A percentile compares a stretch with the other conserved stretches of the same genome.
These are phyloP conservation scores for Mycosphaerella sp. DNA, from an alignment of 2,329 filamentous ascomycete species.

Conservation along the genomic window DNA sequence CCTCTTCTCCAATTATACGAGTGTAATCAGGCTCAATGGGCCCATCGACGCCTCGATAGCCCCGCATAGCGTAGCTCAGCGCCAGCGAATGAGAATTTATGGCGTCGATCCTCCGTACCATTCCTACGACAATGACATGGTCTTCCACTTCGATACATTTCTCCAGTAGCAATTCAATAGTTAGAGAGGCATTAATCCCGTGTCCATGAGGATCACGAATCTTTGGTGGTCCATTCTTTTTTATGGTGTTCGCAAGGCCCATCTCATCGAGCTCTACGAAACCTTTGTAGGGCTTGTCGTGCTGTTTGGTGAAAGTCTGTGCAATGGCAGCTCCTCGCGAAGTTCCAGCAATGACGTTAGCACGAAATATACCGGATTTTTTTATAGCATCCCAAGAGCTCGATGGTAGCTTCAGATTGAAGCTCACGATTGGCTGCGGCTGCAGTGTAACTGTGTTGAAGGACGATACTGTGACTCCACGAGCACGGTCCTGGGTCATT, in stretches of 20 bases:
- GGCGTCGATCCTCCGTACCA: slow-evolving; percentile 25
- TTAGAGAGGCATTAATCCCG: slow-evolving; percentile 29
- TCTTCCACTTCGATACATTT: slow-evolving; percentile 40
- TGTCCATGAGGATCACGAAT: slow-evolving; percentile 1
- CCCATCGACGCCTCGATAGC: slow-evolving; percentile 3
- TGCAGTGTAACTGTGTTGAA: slow-evolving; percentile 53
- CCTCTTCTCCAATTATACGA: neutral
- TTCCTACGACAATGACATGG: slow-evolving; percentile 44
- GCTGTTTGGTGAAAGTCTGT: slow-evolving; percentile 29
- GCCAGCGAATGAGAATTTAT: neutral
- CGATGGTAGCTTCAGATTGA: slow-evolving; percentile 54
- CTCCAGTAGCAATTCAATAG: slow-evolving; percentile 34
- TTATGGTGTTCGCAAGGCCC: neutral
- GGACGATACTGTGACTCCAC: slow-evolving; percentile 56
- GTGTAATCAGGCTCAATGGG: slow-evolving; percentile 1
- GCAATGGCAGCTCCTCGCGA: slow-evolving; percentile 30
- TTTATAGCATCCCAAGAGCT: slow-evolving; percentile 50
- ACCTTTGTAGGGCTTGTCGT: slow-evolving; percentile 19
- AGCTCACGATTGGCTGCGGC: slow-evolving; percentile 52
- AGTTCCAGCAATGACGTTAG: slow-evolving; percentile 44
- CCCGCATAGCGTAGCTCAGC: slow-evolving; percentile 7
- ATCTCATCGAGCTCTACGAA: slow-evolving; percentile 17
- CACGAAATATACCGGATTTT: slow-evolving; percentile 39
- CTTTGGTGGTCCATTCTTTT: neutral
- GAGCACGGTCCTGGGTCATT: slow-evolving; percentile 23